These are phyloP conservation scores for Fusarium humuli DNA, from an alignment of 2,329 filamentous ascomycete species.

Conservation along the genomic window DNA sequence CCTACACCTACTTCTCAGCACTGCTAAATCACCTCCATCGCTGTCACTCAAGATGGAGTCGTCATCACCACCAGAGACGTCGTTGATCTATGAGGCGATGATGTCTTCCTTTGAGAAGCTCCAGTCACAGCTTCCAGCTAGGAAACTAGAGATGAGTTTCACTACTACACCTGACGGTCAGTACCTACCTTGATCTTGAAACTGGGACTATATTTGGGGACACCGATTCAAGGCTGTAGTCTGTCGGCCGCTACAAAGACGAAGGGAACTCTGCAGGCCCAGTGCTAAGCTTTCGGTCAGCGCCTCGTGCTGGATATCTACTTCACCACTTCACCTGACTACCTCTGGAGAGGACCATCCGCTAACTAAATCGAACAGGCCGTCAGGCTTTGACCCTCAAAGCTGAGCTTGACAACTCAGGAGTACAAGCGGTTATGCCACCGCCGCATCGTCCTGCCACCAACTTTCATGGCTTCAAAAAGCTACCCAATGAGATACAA, in stretches of 20 bases:
- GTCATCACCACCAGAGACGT: neutral
- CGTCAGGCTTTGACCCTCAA: neutral
- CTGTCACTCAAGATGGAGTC: neutral
- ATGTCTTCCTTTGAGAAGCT: neutral
- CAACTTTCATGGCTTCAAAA: slow-evolving; percentile 3
- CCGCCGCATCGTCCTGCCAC: neutral
- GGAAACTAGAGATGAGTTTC: neutral
- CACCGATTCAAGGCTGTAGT: neutral
- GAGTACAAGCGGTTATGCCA: neutral
- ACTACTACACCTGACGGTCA: neutral
- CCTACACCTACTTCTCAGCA: neutral
- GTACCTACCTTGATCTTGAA: neutral
- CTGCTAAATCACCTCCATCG: neutral
- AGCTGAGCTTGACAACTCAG: neutral
- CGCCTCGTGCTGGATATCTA: neutral
- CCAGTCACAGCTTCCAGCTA: neutral
- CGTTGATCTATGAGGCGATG: neutral
- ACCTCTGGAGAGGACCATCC: no score
- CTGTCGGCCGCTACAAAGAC: neutral
- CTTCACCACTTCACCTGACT: neutral
- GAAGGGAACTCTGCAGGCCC: neutral
- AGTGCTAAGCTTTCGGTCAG: neutral
- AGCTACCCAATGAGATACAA: neutral
- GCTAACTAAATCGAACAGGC: neutral
- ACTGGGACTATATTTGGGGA: neutral